Percentiles rank a stretch among this genome's conserved stretches.
These are phyloP conservation scores for Craterostigma plantagineum DNA, from an alignment of 257 asterid genomes.

Conservation along the genomic window DNA sequence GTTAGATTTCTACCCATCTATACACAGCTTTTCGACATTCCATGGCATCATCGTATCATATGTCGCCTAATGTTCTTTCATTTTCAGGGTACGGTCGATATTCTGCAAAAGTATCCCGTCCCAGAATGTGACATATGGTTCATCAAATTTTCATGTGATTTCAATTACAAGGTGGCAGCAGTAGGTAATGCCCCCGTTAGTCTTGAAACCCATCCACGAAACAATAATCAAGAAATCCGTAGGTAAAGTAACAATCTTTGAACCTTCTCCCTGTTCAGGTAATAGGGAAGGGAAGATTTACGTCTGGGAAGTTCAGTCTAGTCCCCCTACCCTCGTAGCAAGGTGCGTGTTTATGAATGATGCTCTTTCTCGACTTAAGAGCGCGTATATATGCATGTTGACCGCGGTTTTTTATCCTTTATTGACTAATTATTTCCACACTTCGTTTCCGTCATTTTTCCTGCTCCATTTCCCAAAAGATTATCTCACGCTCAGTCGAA, in stretches of 20 bases:
- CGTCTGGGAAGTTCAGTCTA: slow-evolving; percentile 88
- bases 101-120: slow-evolving; percentile 93
- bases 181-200: slow-evolving; percentile 71
- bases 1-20: slow-evolving; percentile 19
- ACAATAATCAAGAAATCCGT: neutral
- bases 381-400: too few relatives aligned
- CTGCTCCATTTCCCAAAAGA: slow-evolving; percentile 18
- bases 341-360: slow-evolving; percentile 24
- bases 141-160: slow-evolving; percentile 90
- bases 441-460: slow-evolving; percentile 2
- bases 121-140: slow-evolving; percentile 98
- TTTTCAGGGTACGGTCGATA: slow-evolving; percentile 74
- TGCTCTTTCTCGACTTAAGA: too few relatives aligned
- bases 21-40: neutral
- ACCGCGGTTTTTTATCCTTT: too few relatives aligned
- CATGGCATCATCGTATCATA: neutral
- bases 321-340: slow-evolving; percentile 70
- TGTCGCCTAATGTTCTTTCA: slow-evolving; percentile 8
- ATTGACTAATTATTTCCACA: neutral
- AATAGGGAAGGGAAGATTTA: slow-evolving; percentile 90
- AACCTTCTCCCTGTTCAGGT: slow-evolving; percentile 25
- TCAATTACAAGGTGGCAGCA: slow-evolving; percentile 57
- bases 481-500: slow-evolving; percentile 72
- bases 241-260: neutral
- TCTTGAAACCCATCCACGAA: neutral